Conservation (phyloP, 1,284 basidiomycete genomes). For the Microbotryomycetes sp. region DNA sequence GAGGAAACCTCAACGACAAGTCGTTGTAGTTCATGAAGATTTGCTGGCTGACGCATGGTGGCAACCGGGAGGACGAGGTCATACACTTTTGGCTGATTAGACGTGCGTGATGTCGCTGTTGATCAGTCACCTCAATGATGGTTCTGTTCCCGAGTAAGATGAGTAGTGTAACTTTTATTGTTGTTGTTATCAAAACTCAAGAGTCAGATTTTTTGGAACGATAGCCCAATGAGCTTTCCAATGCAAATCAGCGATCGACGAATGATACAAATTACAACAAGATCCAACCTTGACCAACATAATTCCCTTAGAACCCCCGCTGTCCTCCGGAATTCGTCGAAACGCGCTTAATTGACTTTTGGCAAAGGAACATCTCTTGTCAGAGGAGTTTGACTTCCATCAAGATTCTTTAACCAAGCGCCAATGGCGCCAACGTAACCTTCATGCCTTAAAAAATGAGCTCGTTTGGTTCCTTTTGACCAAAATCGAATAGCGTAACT, state of each 20-base stretch:
- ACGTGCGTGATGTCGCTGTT: too few relatives aligned
- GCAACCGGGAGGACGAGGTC: constrained; percentile 43
- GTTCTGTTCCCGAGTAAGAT: too few relatives aligned
- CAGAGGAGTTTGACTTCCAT: constrained; percentile 14
- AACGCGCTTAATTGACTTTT: background rate
- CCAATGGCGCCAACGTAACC: constrained; percentile 94
- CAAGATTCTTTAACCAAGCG: constrained; percentile 93
- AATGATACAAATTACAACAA: background rate
- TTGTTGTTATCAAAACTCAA: background rate
- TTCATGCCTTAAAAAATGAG: constrained; percentile 94
- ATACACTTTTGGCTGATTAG: background rate
- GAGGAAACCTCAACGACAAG: constrained; percentile 44
- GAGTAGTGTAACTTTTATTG: too few relatives aligned
- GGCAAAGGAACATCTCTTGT: background rate
- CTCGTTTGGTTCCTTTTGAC: constrained; percentile 96
- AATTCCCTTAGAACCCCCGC: too few relatives aligned
- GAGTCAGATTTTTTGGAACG: background rate
- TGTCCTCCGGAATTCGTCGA: too few relatives aligned
- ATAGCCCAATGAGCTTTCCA: background rate
- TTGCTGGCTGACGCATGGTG: constrained; percentile 77
- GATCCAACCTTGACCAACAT: background rate
- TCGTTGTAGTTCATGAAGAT: constrained; percentile 65
- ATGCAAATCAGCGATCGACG: background rate
- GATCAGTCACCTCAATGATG: too few relatives aligned
- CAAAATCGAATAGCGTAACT: constrained; percentile 99